Percentiles rank a stretch among this genome's conserved stretches.
Evolutionary conservation across 2,329 filamentous ascomycete species (phyloP).

Genomic region (Chrysoporthe deuterocubensis): DNA sequence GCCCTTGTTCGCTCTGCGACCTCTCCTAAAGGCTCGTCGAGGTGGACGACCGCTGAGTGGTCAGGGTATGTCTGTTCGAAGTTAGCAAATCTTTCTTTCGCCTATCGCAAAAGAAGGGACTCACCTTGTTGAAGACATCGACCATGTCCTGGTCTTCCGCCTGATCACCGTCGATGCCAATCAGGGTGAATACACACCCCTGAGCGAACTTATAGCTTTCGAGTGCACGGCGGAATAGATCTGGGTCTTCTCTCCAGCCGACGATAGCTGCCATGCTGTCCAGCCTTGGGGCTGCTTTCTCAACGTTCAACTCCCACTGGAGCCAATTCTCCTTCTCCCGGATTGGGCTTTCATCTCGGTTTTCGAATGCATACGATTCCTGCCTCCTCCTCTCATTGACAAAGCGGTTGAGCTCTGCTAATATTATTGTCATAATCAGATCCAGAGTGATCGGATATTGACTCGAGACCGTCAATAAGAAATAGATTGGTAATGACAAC

Average conservation of each 20-base stretch:
- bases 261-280: slow-evolving; percentile 36
- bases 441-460: slow-evolving; percentile 35
- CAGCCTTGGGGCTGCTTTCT: slow-evolving; percentile 17
- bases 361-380: slow-evolving; percentile 17
- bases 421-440: slow-evolving; percentile 35
- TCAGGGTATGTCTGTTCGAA: slow-evolving; percentile 32
- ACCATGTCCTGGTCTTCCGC: slow-evolving; percentile 38
- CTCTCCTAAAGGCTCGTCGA: slow-evolving; percentile 36
- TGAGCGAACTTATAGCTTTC: slow-evolving; percentile 35
- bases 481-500: slow-evolving; percentile 33
- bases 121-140: slow-evolving; percentile 32
- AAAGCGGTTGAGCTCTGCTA: slow-evolving; percentile 36
- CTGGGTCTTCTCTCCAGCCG: slow-evolving; percentile 39
- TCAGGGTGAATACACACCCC: slow-evolving; percentile 34
- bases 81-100: not conserved
- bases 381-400: slow-evolving; percentile 34
- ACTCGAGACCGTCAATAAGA: slow-evolving; percentile 32
- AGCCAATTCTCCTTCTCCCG: slow-evolving; percentile 30
- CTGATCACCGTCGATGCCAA: slow-evolving; percentile 38
- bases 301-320: slow-evolving; percentile 23
- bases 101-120: not conserved
- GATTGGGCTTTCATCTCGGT: slow-evolving; percentile 21
- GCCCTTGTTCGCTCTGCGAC: slow-evolving; percentile 32
- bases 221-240: slow-evolving; percentile 35
- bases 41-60: slow-evolving; percentile 31